A percentile compares a stretch with the other conserved stretches of the same genome.
Evolutionary conservation across 305 asterid genomes (phyloP).

Genomic region (Fraxinus albicans): DNA sequence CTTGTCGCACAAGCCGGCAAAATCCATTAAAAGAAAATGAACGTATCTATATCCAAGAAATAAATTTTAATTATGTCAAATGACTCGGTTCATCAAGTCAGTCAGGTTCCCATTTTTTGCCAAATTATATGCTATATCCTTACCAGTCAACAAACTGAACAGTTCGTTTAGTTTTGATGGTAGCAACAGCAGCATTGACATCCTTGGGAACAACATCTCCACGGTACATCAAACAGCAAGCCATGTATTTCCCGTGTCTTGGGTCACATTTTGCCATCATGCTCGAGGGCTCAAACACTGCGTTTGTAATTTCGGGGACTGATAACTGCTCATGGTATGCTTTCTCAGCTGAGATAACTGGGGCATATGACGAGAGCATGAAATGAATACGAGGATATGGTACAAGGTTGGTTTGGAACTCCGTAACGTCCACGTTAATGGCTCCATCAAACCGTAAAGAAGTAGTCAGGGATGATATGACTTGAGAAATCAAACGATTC

Average conservation of each 20-base stretch:
- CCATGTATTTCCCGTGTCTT: slow-evolving; percentile 57
- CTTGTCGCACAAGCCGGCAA: not conserved
- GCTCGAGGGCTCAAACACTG: slow-evolving; percentile 55
- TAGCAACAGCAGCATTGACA: slow-evolving; percentile 60
- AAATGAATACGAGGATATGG: slow-evolving; percentile 59
- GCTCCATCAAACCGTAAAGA: slow-evolving; percentile 71
- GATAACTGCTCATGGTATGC: slow-evolving; percentile 60
- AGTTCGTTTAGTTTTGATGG: slow-evolving; percentile 51
- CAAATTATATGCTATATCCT: slow-evolving; percentile 2
- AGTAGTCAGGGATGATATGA: slow-evolving; percentile 62
- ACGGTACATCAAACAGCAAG: slow-evolving; percentile 58
- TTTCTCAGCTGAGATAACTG: slow-evolving; percentile 55
- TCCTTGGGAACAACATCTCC: slow-evolving; percentile 64
- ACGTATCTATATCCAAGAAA: not conserved
- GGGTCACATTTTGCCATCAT: slow-evolving; percentile 64
- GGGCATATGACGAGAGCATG: slow-evolving; percentile 56
- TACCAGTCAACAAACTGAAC: slow-evolving; percentile 58
- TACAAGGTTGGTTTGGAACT: slow-evolving; percentile 57
- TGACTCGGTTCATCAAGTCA: not conserved
- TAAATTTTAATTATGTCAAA: not conserved
- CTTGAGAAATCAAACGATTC: slow-evolving; percentile 61
- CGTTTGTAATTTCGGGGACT: slow-evolving; percentile 52
- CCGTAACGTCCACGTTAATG: slow-evolving; percentile 47
- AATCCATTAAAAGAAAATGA: not conserved
- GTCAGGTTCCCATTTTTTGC: not conserved